These are phyloP conservation scores for Botrytis aclada DNA, from an alignment of 2,329 filamentous ascomycete genomes.

Conservation along the genomic window DNA sequence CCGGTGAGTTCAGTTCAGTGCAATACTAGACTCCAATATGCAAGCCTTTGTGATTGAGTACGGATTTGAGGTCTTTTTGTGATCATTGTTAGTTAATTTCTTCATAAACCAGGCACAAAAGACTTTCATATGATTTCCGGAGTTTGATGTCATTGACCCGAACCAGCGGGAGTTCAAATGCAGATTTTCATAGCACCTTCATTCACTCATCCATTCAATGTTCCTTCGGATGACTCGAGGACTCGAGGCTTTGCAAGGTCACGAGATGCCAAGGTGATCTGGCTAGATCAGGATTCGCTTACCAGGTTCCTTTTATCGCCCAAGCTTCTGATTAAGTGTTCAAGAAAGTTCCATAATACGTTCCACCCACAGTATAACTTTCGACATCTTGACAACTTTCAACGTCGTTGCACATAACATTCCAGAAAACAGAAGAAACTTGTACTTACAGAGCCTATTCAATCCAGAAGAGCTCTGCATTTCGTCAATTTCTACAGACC, in stretches of 20 bases:
- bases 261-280: not conserved
- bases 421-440: not conserved
- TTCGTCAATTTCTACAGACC: constrained; percentile 16
- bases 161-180: not conserved
- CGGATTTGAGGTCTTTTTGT: not conserved
- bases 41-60: not conserved
- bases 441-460: constrained; percentile 5
- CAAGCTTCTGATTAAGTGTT: constrained; percentile 11
- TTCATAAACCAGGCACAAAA: not conserved
- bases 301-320: not conserved
- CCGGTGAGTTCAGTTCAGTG: not conserved
- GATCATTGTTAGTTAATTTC: not conserved
- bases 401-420: constrained; percentile 7
- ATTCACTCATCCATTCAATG: not conserved
- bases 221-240: not conserved
- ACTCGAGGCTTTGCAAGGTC: not conserved
- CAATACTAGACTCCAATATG: not conserved
- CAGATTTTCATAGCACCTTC: not conserved
- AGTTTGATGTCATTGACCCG: not conserved
- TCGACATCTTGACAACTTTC: constrained; percentile 11
- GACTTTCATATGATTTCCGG: not conserved
- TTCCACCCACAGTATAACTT: not conserved
- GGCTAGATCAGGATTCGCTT: not conserved
- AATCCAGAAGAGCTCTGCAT: constrained; percentile 14
- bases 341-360: constrained; percentile 11